Base-by-base conservation (phyloP, 2,329 filamentous ascomycete species). In the Scedosporium minutisporum region DNA sequence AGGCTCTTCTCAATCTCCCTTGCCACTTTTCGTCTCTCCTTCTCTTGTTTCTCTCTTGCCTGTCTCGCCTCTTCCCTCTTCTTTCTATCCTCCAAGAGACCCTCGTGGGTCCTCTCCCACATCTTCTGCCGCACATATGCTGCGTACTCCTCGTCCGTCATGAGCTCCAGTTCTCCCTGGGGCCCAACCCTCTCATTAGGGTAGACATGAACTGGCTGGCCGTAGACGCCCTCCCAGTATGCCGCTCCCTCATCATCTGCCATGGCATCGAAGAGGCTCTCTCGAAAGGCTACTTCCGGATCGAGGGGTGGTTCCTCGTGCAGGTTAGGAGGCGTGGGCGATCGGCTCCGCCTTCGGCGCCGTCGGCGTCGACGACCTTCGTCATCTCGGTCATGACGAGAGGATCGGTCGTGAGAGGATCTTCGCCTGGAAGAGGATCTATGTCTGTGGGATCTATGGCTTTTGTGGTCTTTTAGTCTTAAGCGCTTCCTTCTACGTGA, bases 181-280 rank as follows among this genome's bases (percentile, higher is more conserved):
- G 76, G 74, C 64, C 76, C 78, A 7, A 74, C 71, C 5, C 70
- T 66, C 59, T 78, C 74, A 27, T 82, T 79, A 0, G 84, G 72
- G 71, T 96, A 97, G 6, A 86, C 84, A 74, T 97, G 92, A 59
- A 97, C 89, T 0, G 95, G 93, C 72, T 97, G 93, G 1, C 92
- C 93, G 75, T 97, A 99, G n/a, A 99, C 90, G 16, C 86, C 85
- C 73, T 97, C 89, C 95, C 95, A 99, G 77, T 95, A 99, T 6
- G 87, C 84, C 1, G 95, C 95, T 57, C 93, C 95, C 76, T 99
- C 95, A 71, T 97, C 93, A 74, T 99, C 95, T 44, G 92, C 93
- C 75, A 99, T 88, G 38, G 95, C 95, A 73, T 99, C 95, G 76
- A 97, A 97, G 4, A 99, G 86, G 0, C 92, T 96, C 73, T 96